A percentile compares a stretch with the other conserved stretches of the same genome.
Conservation (phyloP, 2,329 filamentous ascomycete species). For the Scytalidium lignicola region DNA sequence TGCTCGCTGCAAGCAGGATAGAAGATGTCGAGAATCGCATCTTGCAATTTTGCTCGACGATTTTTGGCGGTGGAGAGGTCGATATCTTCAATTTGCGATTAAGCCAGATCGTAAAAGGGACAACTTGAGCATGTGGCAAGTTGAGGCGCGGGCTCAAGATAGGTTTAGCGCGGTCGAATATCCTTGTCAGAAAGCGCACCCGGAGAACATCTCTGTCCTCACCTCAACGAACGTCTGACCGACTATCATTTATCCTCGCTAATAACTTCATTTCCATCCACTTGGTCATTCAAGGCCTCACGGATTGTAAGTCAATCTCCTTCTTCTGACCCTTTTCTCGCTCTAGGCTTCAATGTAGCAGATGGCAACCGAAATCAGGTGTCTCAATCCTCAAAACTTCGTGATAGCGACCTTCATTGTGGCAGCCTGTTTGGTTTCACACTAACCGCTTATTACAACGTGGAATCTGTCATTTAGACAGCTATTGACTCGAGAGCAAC, state of each 20-base stretch:
- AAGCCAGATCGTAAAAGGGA: background rate
- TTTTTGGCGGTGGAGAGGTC: background rate
- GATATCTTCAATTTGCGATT: background rate
- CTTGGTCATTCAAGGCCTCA: constrained; percentile 19
- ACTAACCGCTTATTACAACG: constrained; percentile 3
- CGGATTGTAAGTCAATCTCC: constrained; percentile 3
- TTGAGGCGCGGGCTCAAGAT: constrained; percentile 1
- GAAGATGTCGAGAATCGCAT: constrained; percentile 29
- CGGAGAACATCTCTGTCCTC: constrained; percentile 17
- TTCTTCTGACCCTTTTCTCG: background rate
- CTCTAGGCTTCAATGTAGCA: background rate
- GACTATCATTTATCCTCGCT: constrained; percentile 22
- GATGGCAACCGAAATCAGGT: background rate
- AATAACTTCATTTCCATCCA: constrained; percentile 24
- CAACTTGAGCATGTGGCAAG: background rate
- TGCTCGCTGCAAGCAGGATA: constrained; percentile 22
- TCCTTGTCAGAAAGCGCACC: constrained; percentile 9
- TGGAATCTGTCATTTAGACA: constrained; percentile 21
- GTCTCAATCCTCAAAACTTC: background rate
- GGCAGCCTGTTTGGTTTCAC: constrained; percentile 5
- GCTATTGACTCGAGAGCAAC: background rate
- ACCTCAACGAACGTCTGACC: constrained; percentile 17
- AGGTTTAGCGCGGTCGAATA: constrained; percentile 8
- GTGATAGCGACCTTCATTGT: constrained; percentile 3
- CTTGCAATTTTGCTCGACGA: constrained; percentile 4